A percentile compares a stretch with the other conserved stretches of the same genome.
Conservation (phyloP, 1,284 basidiomycete species). For the Ganoderma sinense region DNA sequence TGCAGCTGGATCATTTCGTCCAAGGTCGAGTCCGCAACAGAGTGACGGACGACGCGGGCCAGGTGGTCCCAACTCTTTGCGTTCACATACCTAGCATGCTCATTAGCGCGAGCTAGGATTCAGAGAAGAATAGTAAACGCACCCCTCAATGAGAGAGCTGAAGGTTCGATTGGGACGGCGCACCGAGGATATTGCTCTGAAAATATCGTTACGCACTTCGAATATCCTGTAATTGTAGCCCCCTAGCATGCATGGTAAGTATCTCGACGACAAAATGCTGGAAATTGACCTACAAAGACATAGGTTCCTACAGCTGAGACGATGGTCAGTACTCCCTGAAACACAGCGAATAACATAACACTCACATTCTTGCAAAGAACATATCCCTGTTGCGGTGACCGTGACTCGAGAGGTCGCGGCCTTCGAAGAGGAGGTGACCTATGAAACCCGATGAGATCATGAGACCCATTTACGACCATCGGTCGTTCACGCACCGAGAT, state of each 20-base stretch:
- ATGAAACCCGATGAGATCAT: constrained; percentile 13
- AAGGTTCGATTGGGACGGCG: constrained; percentile 31
- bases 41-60: constrained; percentile 40
- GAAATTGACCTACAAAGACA: constrained; percentile 42
- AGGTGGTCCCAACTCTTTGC: constrained; percentile 46
- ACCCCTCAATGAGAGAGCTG: constrained; percentile 25
- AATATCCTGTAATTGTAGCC: constrained; percentile 47
- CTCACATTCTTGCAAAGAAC: constrained; percentile 52
- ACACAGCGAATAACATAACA: constrained; percentile 7
- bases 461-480: background rate
- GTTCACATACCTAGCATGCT: constrained; percentile 43
- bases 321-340: background rate
- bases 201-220: constrained; percentile 37
- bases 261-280: background rate
- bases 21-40: constrained; percentile 35
- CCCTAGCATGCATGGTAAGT: constrained; percentile 36
- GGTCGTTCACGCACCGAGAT: constrained; percentile 24
- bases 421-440: constrained; percentile 41
- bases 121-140: background rate
- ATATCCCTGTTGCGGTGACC: constrained; percentile 37
- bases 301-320: constrained; percentile 45
- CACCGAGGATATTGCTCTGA: constrained; percentile 38
- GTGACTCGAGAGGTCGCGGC: constrained; percentile 29
- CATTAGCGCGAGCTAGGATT: background rate
- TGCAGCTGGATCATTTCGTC: constrained; percentile 52